These are phyloP conservation scores for Eucalyptus urophylla DNA, from an alignment of 345 rosid genomes.

Conservation along the genomic window DNA sequence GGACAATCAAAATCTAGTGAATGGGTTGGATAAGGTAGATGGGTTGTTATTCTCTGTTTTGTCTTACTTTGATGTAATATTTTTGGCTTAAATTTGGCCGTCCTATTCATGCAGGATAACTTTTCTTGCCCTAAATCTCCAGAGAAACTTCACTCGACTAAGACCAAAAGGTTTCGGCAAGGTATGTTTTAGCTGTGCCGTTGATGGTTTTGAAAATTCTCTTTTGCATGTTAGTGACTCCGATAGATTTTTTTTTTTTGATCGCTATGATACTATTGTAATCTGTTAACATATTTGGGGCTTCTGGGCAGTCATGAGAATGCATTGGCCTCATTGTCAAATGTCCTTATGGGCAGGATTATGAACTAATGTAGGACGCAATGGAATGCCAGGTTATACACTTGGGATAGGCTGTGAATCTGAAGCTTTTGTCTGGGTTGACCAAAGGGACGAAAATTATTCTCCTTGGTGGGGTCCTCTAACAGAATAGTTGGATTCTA, in stretches of 20 bases:
- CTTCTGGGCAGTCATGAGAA: neutral
- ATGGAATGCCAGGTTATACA: neutral
- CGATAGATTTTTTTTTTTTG: neutral
- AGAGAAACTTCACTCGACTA: conserved; percentile 53
- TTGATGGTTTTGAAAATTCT: neutral
- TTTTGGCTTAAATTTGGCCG: neutral
- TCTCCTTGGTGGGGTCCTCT: neutral
- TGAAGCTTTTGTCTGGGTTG: neutral
- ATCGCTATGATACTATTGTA: neutral
- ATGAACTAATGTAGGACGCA: neutral
- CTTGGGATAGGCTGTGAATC: neutral
- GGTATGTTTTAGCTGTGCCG: conserved; percentile 9
- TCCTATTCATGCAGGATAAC: conserved; percentile 37
- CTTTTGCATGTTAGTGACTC: neutral
- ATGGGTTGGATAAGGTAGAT: conserved; percentile 20
- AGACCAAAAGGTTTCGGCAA: conserved; percentile 40
- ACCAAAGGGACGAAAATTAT: neutral
- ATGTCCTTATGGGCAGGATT: neutral
- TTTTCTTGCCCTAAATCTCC: conserved; percentile 85
- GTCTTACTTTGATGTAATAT: neutral
- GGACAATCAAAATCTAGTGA: conserved; percentile 54
- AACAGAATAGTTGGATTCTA: neutral
- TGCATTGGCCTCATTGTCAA: neutral
- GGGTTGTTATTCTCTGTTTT: neutral
- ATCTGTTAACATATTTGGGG: neutral